Evolutionary conservation across 441 rosid species (phyloP), one percentile per base, ranked within the genome.

Genomic region (Sinapis alba): DNA sequence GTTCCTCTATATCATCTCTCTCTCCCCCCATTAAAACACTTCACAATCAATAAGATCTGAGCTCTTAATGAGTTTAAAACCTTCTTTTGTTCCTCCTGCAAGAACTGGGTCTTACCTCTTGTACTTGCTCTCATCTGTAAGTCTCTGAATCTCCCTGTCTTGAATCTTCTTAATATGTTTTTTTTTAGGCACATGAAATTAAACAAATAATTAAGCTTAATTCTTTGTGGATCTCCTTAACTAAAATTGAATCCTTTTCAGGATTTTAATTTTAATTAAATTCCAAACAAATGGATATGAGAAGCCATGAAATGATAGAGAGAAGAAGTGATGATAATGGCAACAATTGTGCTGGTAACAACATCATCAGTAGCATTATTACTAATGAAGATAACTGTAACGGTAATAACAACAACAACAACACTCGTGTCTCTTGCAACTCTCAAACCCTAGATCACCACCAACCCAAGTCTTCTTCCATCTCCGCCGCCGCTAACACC

Each of bases 401-500:
- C 15, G 76, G 79, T 58, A 72, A 58, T 13, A 82, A 62, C 5
- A 41, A 41, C 26, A 76, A 78, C 61, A 71, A 84, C 72, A 78
- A 79, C 62, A 16, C 83, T n/a, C 61, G 76, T 57, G 83, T 84
- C 34, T 76, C 27, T 59, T 43, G 76, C 76, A 77, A 71, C 67
- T 72, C 82, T 78, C 91, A 87, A 87, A 83, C 93, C 92, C 86
- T 89, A 86, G 93, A 92, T 79, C 93, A 84, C 12, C 65, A 41
- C 43, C 65, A 73, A 13, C 21, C 71, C 0, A 69, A 79, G 51
- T 79, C 82, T 26, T 50, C 78, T 3, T 83, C 77, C 69, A 80
- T 24, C 66, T 61, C 54, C 73, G 78, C 85, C 62, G 34, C 36
- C 65, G 79, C 81, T 21, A 86, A 83, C 59, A 6, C 85, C 13